phyloP scores from a whole-genome alignment of 2,329 filamentous ascomycete species.

The Beauveria bassiana region DNA sequence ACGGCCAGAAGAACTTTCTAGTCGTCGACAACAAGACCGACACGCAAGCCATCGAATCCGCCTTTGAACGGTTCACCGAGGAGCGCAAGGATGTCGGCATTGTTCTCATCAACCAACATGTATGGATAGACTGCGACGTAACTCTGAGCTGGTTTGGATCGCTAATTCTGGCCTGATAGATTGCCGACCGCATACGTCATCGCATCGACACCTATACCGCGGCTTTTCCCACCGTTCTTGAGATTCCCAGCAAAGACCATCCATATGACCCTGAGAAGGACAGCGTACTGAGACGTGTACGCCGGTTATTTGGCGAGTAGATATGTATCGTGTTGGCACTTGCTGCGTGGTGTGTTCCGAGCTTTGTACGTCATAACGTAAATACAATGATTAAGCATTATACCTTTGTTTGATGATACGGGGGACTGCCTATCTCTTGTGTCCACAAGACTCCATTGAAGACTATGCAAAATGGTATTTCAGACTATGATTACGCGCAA shows the following conservation, averaged over 20 bases:
- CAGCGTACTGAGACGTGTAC: conserved; percentile 84
- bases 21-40: conserved; percentile 95
- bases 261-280: conserved; percentile 99
- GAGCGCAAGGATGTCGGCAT: conserved; percentile 96
- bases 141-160: not conserved
- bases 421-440: too few relatives aligned
- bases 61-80: conserved; percentile 82
- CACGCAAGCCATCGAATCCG: conserved; percentile 74
- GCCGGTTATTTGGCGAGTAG: conserved; percentile 61
- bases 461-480: not conserved
- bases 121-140: conserved; percentile 27
- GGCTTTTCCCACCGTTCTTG: conserved; percentile 90
- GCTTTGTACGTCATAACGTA: not conserved
- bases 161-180: conserved; percentile 38
- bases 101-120: conserved; percentile 95
- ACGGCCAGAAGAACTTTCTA: conserved; percentile 94
- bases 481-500: not conserved
- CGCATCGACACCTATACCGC: conserved; percentile 87
- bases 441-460: not conserved
- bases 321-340: not conserved
- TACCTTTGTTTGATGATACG: not conserved
- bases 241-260: conserved; percentile 98
- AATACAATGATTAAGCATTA: not conserved
- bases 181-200: conserved; percentile 89
- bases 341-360: not conserved